Evolutionary conservation across 2,329 filamentous ascomycete genomes (phyloP).

Genomic region (Aureobasidium musti): DNA sequence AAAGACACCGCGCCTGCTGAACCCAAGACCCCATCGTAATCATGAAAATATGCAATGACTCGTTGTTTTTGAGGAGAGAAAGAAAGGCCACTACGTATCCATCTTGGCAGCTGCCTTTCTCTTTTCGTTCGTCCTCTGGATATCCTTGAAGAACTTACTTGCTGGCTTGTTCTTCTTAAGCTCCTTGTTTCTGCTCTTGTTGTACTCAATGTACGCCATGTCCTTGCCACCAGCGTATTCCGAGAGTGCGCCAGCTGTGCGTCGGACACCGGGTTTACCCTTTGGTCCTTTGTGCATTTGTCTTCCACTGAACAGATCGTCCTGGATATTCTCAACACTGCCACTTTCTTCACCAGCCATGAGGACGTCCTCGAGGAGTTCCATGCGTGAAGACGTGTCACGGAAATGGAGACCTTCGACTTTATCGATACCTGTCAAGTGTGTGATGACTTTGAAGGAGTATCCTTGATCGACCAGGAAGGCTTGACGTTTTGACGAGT

Average conservation of each 20-base stretch:
- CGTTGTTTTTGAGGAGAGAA: neutral
- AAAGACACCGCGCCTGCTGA: neutral
- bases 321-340: conserved; percentile 69
- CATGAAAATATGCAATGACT: neutral
- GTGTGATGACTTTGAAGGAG: conserved; percentile 98
- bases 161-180: conserved; percentile 44
- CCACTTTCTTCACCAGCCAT: conserved; percentile 78
- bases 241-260: conserved; percentile 81
- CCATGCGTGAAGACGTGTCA: conserved; percentile 75
- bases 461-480: conserved; percentile 98
- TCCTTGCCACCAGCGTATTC: conserved; percentile 89
- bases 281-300: conserved; percentile 45
- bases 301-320: conserved; percentile 66
- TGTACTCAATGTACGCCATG: conserved; percentile 75
- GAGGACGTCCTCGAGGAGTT: conserved; percentile 84
- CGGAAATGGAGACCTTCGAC: conserved; percentile 78
- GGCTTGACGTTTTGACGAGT: conserved; percentile 92
- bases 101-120: conserved; percentile 39
- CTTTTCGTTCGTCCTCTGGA: conserved; percentile 42
- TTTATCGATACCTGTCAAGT: conserved; percentile 85
- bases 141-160: conserved; percentile 50
- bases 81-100: neutral
- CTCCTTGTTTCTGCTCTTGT: conserved; percentile 51
- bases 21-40: neutral
- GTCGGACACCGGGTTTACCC: conserved; percentile 61